A percentile compares a stretch with the other conserved stretches of the same genome.
phyloP scores from a whole-genome alignment of 306 rosid species.

The Sindora glabra region DNA sequence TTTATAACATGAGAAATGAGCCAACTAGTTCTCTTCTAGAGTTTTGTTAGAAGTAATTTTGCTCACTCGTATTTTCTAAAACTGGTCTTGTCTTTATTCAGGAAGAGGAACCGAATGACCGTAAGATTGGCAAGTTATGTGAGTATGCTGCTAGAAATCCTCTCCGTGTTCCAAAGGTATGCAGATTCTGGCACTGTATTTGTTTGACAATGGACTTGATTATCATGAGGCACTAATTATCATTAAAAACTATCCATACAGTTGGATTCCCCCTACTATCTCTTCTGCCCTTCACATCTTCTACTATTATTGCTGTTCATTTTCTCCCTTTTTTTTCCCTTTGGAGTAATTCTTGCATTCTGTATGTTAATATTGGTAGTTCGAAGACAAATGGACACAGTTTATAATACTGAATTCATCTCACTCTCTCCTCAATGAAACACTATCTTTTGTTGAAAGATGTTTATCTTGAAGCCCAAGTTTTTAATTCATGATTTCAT shows the following conservation, averaged over 20 bases:
- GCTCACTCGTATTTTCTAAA: slow-evolving; percentile 5
- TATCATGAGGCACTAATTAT: no score
- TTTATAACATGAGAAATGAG: neutral
- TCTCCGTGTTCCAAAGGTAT: slow-evolving; percentile 81
- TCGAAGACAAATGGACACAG: neutral
- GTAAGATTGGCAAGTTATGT: slow-evolving; percentile 68
- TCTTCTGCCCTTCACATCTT: neutral
- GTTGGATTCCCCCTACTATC: neutral
- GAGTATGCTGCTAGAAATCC: slow-evolving; percentile 82
- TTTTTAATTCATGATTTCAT: neutral
- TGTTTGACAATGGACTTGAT: neutral
- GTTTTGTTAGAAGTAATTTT: neutral
- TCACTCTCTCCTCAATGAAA: neutral
- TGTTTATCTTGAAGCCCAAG: neutral
- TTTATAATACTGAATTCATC: no score
- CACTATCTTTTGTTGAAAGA: neutral
- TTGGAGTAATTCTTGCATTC: neutral
- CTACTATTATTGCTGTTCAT: neutral
- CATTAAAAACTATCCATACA: neutral
- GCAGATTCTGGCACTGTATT: neutral
- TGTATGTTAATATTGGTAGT: neutral
- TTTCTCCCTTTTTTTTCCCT: neutral
- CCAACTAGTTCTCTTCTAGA: no score
- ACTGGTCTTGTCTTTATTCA: slow-evolving; percentile 10
- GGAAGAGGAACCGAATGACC: slow-evolving; percentile 82